Base-by-base conservation (phyloP, 805 yeast genomes). In the Peterozyma toletana region DNA sequence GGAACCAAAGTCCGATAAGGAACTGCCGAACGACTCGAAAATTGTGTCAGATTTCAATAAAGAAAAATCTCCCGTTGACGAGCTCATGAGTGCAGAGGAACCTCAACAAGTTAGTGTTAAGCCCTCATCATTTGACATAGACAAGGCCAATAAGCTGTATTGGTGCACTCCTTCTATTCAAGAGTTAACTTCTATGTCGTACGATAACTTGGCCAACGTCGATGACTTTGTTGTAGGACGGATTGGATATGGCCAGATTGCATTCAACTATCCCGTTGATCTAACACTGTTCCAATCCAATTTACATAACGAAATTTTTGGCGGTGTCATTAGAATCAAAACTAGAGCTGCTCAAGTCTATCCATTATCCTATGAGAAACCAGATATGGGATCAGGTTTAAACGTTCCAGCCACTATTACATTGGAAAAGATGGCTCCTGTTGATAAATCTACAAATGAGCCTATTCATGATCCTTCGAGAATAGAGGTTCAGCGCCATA, bases 361-460 rank as follows among this genome's bases (percentile, higher is more conserved):
- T 52, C 77, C 80, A n/a, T 73, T 75, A 30, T 71, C 62, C n/a
- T 42, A 54, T 2, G 52, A 48, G 1, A 77, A 80, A 43, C 89
- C 89, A 2, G 68, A 79, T 0, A 57, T 75, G 35, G 93, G 93
- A 0, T 61, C 68, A 44, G 93, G 90, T 1, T 55, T 86, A 42
- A 86, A 86, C 55, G 85, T 83, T 15, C 90, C 90, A 5, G 88
- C 93, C 0, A 80, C 81, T 0, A 75, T 85, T 5, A 77, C 86
- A 0, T 52, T 85, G 35, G 87, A 83, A 53, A 73, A 73, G 35
- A 68, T 80, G 21, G 76, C 66, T 48, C 88, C 90, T 3, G 53
- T 62, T 9, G 59, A 56, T 40, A 48, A 51, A 33, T 35, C 30
- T 3, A 55, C 57, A 4, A 60, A 59, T 30, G 40, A 48, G 33